Conservation (phyloP, 257 asterid species). For the Solanum rostratum region DNA sequence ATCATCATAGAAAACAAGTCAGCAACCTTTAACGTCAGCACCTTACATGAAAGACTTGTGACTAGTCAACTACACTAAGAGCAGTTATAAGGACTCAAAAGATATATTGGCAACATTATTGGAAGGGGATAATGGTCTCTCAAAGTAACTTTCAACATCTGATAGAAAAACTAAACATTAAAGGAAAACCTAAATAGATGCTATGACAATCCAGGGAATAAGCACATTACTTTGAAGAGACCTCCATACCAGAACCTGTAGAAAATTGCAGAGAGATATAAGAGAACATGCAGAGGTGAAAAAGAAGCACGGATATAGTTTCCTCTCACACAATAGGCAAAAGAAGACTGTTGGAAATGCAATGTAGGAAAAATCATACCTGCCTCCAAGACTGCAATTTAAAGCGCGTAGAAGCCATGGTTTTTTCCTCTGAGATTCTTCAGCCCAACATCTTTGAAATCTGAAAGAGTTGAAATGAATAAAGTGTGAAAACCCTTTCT, state of each 20-base stretch:
- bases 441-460: conserved; percentile 68
- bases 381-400: conserved; percentile 67
- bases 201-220: neutral
- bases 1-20: neutral
- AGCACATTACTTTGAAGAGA: conserved; percentile 57
- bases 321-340: neutral
- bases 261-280: neutral
- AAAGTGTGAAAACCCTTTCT: neutral
- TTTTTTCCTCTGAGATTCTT: conserved; percentile 47
- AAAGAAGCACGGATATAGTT: neutral
- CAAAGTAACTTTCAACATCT: neutral
- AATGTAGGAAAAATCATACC: conserved; percentile 18
- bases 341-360: neutral
- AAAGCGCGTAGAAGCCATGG: conserved; percentile 87
- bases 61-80: neutral
- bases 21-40: neutral
- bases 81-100: neutral
- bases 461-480: conserved; percentile 16
- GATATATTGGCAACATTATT: neutral
- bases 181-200: neutral
- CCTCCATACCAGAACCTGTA: conserved; percentile 94
- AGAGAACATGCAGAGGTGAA: neutral
- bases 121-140: neutral
- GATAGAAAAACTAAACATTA: neutral
- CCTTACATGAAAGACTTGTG: neutral